Conservation (phyloP, 805 yeast species). For the Ogataea polymorpha region DNA sequence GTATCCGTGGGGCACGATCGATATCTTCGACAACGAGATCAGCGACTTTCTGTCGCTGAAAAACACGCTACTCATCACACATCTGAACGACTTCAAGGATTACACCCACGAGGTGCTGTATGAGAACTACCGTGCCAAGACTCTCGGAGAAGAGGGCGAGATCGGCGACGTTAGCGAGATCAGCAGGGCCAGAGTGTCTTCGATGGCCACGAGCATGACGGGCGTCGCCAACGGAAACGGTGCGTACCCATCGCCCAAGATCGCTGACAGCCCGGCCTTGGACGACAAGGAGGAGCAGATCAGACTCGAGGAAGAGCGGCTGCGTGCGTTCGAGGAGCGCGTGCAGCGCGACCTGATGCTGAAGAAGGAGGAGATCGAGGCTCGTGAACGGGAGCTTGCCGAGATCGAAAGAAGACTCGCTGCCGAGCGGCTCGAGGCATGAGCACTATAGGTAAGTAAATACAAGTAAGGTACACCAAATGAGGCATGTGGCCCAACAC, state of each 20-base stretch:
- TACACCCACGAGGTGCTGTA: constrained; percentile 82
- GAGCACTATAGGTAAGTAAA: background rate
- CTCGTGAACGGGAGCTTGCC: constrained; percentile 79
- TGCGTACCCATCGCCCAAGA: background rate
- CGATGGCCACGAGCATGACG: constrained; percentile 11
- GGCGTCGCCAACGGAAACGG: constrained; percentile 6
- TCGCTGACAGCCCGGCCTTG: constrained; percentile 5
- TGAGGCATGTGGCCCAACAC: constrained; percentile 1
- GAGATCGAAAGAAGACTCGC: constrained; percentile 57
- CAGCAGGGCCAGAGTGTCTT: constrained; percentile 13
- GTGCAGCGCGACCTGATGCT: constrained; percentile 82
- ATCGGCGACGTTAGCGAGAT: constrained; percentile 14
- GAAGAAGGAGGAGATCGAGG: constrained; percentile 78
- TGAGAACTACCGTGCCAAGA: constrained; percentile 83
- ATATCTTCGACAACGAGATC: constrained; percentile 58
- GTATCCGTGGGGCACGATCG: constrained; percentile 69
- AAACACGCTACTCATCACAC: constrained; percentile 77
- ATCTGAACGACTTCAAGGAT: constrained; percentile 84
- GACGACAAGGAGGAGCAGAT: constrained; percentile 78
- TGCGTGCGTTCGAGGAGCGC: constrained; percentile 80
- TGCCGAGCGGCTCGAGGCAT: constrained; percentile 19
- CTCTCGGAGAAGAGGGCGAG: constrained; percentile 21
- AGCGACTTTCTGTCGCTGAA: constrained; percentile 80
- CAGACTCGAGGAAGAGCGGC: constrained; percentile 82
- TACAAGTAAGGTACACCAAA: background rate